Evolutionary conservation across 1,284 basidiomycete species (phyloP), one percentile per base, ranked within the genome.

Genomic region (Amylostereum chailletii): DNA sequence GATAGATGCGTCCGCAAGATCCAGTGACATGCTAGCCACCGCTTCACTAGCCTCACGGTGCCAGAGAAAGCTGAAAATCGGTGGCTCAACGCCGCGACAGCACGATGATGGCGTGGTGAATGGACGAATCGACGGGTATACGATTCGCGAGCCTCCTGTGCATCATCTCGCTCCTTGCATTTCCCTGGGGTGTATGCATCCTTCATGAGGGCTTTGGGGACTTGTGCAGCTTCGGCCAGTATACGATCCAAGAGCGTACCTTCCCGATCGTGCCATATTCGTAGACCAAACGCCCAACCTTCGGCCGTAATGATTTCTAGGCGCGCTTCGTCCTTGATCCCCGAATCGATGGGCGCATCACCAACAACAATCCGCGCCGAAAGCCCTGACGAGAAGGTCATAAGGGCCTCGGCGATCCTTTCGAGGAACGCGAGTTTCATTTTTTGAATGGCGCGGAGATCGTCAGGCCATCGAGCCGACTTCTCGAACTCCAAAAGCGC

Each of bases 341-440:
- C 76, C 11, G 76, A 74, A 3, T 70, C 68, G 3, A 67, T 64
- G 0, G 66, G 55, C 7, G 74, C 72, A 48, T 76, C 71, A 27
- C 79, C 76, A 11, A 83, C 65, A 1, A 77, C 75, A 36, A 92
- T 81, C 5, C 67, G 62, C 0, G 83, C 85, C 8, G 64, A 74
- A 1, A 84, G 63, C 3, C 80, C 81, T 1, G 71, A 61, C 5
- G n/a, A 11, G 6, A 27, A 40, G 5, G 65, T 62, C 74, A 83
- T 79, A 42, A 95, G 71, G 1, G 76, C 72, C 9, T 71, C 68
- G 0, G 86, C 88, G 2, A 91, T 73, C 31, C 79, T 77, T 60
- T 94, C 92, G 53, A 95, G 80, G 63, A 99, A 87, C 0, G 95
- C 95, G 2, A 96, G 74, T 67, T 99, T 99, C 69, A 94, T 89